These are phyloP conservation scores for Phytopythium litorale DNA, from an alignment of 352 stramenopile species.

Conservation along the genomic window DNA sequence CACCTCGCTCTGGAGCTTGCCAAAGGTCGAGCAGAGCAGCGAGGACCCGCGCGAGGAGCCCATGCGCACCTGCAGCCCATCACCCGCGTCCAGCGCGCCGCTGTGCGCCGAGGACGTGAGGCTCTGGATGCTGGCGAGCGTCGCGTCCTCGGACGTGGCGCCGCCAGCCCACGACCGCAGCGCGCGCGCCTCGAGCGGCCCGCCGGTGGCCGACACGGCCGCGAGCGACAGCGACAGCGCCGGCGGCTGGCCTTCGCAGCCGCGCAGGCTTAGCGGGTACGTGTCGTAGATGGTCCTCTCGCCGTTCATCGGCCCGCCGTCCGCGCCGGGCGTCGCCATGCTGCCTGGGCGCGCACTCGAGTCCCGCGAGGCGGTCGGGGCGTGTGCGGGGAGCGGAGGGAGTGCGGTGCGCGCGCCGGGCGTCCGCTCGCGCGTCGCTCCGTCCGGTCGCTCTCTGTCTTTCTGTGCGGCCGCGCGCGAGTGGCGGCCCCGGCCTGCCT, in stretches of 20 bases:
- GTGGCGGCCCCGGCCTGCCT: neutral
- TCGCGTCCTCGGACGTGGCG: neutral
- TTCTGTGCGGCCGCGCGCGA: neutral
- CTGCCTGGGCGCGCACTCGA: too few relatives aligned
- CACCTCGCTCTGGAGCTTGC: slow-evolving; percentile 70
- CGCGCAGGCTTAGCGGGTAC: slow-evolving; percentile 55
- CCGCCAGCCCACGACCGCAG: neutral
- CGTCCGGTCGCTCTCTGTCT: neutral
- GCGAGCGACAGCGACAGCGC: slow-evolving; percentile 6
- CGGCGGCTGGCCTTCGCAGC: slow-evolving; percentile 10
- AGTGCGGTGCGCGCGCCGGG: neutral
- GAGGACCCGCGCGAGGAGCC: slow-evolving; percentile 10
- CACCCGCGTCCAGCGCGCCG: slow-evolving; percentile 7
- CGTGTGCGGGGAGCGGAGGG: neutral
- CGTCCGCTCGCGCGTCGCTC: too few relatives aligned
- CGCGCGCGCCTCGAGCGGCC: neutral
- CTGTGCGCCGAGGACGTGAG: slow-evolving; percentile 9
- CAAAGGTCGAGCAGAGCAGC: slow-evolving; percentile 47
- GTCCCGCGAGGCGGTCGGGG: neutral
- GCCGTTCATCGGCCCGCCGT: neutral
- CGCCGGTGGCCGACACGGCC: neutral
- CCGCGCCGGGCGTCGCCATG: slow-evolving; percentile 4
- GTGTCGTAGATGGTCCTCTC: slow-evolving; percentile 57
- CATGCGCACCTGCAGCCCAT: slow-evolving; percentile 2
- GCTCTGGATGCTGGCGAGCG: neutral